Evolutionary conservation across 306 rosid genomes (phyloP).

Genomic region (Alnus glutinosa): DNA sequence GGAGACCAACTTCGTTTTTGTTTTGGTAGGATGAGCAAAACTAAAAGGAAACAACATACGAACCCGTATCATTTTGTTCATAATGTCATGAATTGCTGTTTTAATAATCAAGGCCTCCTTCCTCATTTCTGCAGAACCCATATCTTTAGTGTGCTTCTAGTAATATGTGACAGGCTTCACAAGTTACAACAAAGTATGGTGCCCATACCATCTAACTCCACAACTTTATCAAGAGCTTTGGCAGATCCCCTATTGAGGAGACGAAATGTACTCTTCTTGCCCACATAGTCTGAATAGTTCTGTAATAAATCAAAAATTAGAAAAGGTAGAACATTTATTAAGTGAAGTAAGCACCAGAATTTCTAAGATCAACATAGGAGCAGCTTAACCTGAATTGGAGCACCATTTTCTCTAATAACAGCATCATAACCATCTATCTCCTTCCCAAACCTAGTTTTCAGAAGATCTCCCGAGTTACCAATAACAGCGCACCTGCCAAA

Average conservation of each 20-base stretch:
- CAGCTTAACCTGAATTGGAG: slow-evolving; percentile 71
- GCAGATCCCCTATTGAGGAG: slow-evolving; percentile 98
- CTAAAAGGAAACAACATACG: slow-evolving; percentile 20
- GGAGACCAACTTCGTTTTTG: neutral
- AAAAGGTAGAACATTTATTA: slow-evolving; percentile 21
- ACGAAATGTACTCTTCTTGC: slow-evolving; percentile 86
- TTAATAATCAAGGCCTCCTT: slow-evolving; percentile 88
- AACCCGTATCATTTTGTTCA: slow-evolving; percentile 90
- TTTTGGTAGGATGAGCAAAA: slow-evolving; percentile 1
- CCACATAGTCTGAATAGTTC: slow-evolving; percentile 85
- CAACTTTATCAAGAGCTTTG: slow-evolving; percentile 94
- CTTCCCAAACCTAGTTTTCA: slow-evolving; percentile 85
- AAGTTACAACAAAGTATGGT: slow-evolving; percentile 13
- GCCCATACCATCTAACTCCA: slow-evolving; percentile 79
- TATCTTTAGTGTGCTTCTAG: slow-evolving; percentile 31
- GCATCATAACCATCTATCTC: slow-evolving; percentile 87
- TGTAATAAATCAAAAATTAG: slow-evolving; percentile 36
- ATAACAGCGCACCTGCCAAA: slow-evolving; percentile 95
- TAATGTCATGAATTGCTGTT: slow-evolving; percentile 91
- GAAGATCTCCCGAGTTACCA: slow-evolving; percentile 95
- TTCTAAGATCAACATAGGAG: slow-evolving; percentile 8
- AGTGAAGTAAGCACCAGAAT: slow-evolving; percentile 18
- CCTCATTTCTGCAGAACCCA: slow-evolving; percentile 65
- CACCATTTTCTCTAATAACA: slow-evolving; percentile 96
- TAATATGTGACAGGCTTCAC: slow-evolving; percentile 19